Base-by-base conservation (phyloP, 2,329 filamentous ascomycete genomes). In the Celoporthe dispersa region DNA sequence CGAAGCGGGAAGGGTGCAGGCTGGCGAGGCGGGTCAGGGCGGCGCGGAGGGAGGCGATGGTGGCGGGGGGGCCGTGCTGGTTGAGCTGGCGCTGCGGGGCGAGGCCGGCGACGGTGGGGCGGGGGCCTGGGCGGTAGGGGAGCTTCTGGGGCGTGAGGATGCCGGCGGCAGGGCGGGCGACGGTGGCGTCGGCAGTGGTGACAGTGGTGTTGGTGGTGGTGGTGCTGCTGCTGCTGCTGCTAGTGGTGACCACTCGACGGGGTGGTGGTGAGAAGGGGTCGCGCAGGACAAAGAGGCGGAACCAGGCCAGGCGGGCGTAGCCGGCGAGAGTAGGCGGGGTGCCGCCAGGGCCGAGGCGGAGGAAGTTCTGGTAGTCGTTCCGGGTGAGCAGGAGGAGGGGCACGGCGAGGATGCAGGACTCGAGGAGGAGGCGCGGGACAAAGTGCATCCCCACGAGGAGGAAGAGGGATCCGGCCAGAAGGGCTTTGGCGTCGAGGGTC, bases 21-120 rank as follows among this genome's bases (percentile, higher is more conserved):
- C 77, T 73, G 14, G 84, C 84, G 33, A 93, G 82, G 4, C 78
- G 78, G 68, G 85, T 80, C 64, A 94, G 83, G 2, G 85, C 83
- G 0, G 79, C 76, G 1, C 85, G 83, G 3, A 94, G 84, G 19
- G 81, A 78, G n/a, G 81, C 77, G 78, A 90, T 90, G 77, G 88
- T 87, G 19, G 80, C 76, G 6, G 77, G 70, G 6, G 84, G 84
- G 14, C 88, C 87, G 55, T 84, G 85, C 77, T 97, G 92, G 78
- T 91, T 87, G 25, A 91, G 84, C 80, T 97, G 93, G 2, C 93
- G 87, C 76, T 97, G 93, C 0, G 93, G 93, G 0, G 93, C 93
- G 70, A 97, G 93, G 64, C 93, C 93, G 55, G 84, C 87, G 12
- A 94, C 90, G 2, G 80, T 78, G 1, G 93, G 94, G 0, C 92